Evolutionary conservation across 176 grass and related monocot genomes (phyloP).

Genomic region (Stipa capillata): DNA sequence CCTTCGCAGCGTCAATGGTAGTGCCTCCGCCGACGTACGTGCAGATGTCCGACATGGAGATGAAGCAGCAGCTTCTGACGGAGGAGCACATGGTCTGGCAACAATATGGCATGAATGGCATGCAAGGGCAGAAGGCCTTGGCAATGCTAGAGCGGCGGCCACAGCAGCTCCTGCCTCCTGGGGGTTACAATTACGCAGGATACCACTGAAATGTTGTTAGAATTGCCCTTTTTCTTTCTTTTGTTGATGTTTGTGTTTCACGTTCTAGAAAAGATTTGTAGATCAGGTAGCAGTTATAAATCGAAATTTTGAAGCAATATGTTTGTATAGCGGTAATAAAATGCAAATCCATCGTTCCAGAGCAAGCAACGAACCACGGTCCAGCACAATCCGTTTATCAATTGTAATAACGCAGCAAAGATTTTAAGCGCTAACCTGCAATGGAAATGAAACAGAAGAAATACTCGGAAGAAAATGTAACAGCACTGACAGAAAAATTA

Average conservation of each 20-base stretch:
- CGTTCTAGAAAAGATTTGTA: background rate
- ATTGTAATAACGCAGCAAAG: background rate
- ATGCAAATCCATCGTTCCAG: background rate
- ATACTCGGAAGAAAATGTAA: background rate
- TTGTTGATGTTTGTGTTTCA: background rate
- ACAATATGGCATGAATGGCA: conserved; percentile 49
- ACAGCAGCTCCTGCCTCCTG: background rate
- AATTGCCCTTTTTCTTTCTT: background rate
- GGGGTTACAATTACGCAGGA: background rate
- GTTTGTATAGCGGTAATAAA: background rate
- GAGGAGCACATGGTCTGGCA: conserved; percentile 63
- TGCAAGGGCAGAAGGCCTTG: conserved; percentile 32
- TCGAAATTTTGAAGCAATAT: background rate
- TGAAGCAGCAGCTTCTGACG: conserved; percentile 46
- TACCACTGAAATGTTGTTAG: background rate
- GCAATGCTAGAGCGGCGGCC: conserved; percentile 40
- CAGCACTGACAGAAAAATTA: background rate
- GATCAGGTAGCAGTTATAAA: background rate
- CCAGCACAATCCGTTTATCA: background rate
- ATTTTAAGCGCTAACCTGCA: background rate
- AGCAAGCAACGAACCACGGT: background rate
- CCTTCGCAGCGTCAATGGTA: conserved; percentile 51
- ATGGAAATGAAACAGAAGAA: background rate
- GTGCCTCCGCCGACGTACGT: conserved; percentile 66
- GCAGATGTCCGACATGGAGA: conserved; percentile 86